These are phyloP conservation scores for Plenodomus lindquistii DNA, from an alignment of 2,329 filamentous ascomycete species.

Conservation along the genomic window DNA sequence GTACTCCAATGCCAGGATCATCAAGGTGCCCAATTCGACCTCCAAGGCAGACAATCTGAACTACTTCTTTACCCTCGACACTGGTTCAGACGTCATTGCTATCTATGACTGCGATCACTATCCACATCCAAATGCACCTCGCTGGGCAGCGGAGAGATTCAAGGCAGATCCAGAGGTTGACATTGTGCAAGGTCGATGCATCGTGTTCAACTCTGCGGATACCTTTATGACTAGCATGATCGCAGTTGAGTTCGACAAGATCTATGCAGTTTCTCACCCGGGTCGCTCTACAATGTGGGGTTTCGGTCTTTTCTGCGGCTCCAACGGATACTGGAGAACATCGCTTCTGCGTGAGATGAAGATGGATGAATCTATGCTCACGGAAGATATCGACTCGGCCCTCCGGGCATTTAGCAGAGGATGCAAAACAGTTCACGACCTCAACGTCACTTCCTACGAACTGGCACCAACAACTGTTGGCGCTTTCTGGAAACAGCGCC, in stretches of 20 bases:
- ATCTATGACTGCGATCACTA: slow-evolving; percentile 58
- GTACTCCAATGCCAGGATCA: slow-evolving; percentile 49
- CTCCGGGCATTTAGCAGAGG: slow-evolving; percentile 51
- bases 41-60: slow-evolving; percentile 58
- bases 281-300: slow-evolving; percentile 53
- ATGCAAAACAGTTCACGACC: slow-evolving; percentile 52
- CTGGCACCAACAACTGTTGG: slow-evolving; percentile 51
- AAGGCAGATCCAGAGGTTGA: slow-evolving; percentile 48
- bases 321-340: slow-evolving; percentile 55
- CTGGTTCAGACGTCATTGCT: slow-evolving; percentile 51
- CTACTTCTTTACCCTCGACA: slow-evolving; percentile 52
- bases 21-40: slow-evolving; percentile 54
- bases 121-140: slow-evolving; percentile 53
- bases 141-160: slow-evolving; percentile 56
- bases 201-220: slow-evolving; percentile 53
- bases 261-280: slow-evolving; percentile 56
- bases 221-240: slow-evolving; percentile 53
- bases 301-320: slow-evolving; percentile 55
- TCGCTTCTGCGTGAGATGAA: slow-evolving; percentile 50
- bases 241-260: slow-evolving; percentile 56
- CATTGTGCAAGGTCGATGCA: slow-evolving; percentile 55
- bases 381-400: slow-evolving; percentile 56
- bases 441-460: slow-evolving; percentile 55
- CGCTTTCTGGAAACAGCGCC: slow-evolving; percentile 55
- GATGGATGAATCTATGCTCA: slow-evolving; percentile 57